Conservation (phyloP, 345 rosid species). For the Citropsis articulata region DNA sequence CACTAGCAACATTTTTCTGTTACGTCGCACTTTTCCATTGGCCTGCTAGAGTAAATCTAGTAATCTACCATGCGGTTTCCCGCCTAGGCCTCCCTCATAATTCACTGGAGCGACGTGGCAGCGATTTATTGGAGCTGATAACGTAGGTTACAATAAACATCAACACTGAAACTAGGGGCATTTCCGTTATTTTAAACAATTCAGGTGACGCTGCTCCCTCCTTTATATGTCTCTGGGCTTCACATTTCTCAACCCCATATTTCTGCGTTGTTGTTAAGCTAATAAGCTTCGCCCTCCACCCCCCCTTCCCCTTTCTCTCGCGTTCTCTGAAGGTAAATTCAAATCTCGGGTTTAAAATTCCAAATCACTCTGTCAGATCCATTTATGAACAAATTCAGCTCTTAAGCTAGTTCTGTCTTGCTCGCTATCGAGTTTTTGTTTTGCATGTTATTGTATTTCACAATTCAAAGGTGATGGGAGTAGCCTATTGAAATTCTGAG, state of each 20-base stretch:
- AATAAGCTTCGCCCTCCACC: constrained; percentile 14
- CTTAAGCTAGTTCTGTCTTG: neutral
- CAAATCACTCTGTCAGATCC: neutral
- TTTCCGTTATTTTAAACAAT: constrained; percentile 23
- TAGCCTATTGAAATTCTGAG: neutral
- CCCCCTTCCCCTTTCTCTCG: neutral
- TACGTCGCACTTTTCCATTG: neutral
- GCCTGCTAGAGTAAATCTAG: neutral
- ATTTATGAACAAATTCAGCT: neutral
- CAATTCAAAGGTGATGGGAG: neutral
- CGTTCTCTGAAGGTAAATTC: neutral
- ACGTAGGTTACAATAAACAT: constrained; percentile 4
- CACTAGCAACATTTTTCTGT: neutral
- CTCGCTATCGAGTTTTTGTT: neutral
- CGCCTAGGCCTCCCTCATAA: neutral
- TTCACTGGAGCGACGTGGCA: neutral
- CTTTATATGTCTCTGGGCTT: constrained; percentile 5
- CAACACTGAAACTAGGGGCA: constrained; percentile 15
- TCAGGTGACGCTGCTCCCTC: neutral
- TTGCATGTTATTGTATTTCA: constrained; percentile 2
- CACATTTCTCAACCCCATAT: neutral
- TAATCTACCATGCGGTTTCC: neutral
- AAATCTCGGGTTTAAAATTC: neutral
- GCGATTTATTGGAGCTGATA: neutral
- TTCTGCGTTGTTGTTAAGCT: constrained; percentile 28